Conservation (phyloP, 768 basidiomycete genomes). For the Naematelia encephala region DNA sequence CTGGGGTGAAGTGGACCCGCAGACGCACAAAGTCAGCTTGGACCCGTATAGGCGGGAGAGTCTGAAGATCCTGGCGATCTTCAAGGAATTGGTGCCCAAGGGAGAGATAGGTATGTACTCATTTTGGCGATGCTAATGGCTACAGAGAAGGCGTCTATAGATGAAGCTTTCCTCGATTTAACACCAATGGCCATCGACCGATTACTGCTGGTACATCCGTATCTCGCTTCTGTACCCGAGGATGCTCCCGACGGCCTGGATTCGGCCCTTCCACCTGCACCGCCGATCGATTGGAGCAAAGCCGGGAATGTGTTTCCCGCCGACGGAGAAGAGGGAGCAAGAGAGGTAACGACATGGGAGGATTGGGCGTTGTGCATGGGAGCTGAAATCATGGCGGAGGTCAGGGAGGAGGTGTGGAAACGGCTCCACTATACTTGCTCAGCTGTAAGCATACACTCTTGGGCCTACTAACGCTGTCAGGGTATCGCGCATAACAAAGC, state of each 20-base stretch:
- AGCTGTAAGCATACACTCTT: conserved; percentile 60
- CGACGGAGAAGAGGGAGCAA: conserved; percentile 18
- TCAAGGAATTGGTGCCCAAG: conserved; percentile 71
- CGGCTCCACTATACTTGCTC: conserved; percentile 89
- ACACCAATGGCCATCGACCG: conserved; percentile 73
- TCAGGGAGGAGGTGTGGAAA: conserved; percentile 64
- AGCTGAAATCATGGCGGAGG: conserved; percentile 76
- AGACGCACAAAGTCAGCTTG: conserved; percentile 92
- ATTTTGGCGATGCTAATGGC: neutral
- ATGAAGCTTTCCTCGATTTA: conserved; percentile 94
- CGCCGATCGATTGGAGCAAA: conserved; percentile 46
- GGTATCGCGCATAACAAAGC: conserved; percentile 92
- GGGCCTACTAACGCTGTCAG: conserved; percentile 53
- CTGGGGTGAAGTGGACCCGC: conserved; percentile 81
- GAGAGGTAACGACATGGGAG: conserved; percentile 61
- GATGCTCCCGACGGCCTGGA: conserved; percentile 67
- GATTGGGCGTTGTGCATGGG: conserved; percentile 86
- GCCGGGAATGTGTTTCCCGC: conserved; percentile 48
- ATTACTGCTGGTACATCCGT: conserved; percentile 70
- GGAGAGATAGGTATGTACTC: conserved; percentile 71
- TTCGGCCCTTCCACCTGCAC: conserved; percentile 43
- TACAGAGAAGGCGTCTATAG: conserved; percentile 95
- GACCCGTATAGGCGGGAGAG: conserved; percentile 91
- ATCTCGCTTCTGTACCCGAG: conserved; percentile 67
- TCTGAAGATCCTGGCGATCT: conserved; percentile 75